These are phyloP conservation scores for Lycium barbarum DNA, from an alignment of 257 asterid species.

Conservation along the genomic window DNA sequence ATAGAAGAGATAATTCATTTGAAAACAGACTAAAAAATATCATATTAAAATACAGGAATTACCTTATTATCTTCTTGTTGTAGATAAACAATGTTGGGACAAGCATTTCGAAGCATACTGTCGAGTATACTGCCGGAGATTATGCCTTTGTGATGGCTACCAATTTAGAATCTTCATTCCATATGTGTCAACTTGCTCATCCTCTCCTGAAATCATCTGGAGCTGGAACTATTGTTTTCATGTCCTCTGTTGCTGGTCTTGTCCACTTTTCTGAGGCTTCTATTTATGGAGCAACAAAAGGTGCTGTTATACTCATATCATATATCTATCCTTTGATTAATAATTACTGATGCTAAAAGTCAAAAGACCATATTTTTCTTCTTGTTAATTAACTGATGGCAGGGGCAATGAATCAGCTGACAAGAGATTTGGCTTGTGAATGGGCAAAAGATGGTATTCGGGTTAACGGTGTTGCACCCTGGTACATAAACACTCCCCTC, in stretches of 20 bases:
- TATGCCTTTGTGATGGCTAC: constrained; percentile 73
- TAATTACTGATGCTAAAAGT: too few relatives aligned
- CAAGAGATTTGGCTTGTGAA: constrained; percentile 87
- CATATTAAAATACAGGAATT: too few relatives aligned
- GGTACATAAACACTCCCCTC: constrained; percentile 85
- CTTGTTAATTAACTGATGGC: constrained; percentile 33
- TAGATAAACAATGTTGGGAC: constrained; percentile 95
- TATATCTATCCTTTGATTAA: not conserved
- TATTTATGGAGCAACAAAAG: constrained; percentile 87
- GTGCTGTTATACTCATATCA: constrained; percentile 36
- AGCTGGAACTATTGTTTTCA: constrained; percentile 66
- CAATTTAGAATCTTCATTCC: constrained; percentile 87
- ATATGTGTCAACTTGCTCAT: constrained; percentile 81
- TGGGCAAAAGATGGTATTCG: constrained; percentile 93
- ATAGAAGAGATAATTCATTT: too few relatives aligned
- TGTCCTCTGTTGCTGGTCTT: constrained; percentile 82
- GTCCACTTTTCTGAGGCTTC: constrained; percentile 76
- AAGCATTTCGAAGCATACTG: constrained; percentile 79
- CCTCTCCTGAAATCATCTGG: constrained; percentile 78
- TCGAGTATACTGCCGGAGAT: constrained; percentile 75
- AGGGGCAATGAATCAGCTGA: constrained; percentile 94
- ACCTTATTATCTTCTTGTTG: not conserved
- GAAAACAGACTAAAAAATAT: too few relatives aligned
- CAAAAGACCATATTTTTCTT: not conserved
- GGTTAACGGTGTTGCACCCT: constrained; percentile 88